These are phyloP conservation scores for Zarea fungicola DNA, from an alignment of 2,329 filamentous ascomycete genomes.

Conservation along the genomic window DNA sequence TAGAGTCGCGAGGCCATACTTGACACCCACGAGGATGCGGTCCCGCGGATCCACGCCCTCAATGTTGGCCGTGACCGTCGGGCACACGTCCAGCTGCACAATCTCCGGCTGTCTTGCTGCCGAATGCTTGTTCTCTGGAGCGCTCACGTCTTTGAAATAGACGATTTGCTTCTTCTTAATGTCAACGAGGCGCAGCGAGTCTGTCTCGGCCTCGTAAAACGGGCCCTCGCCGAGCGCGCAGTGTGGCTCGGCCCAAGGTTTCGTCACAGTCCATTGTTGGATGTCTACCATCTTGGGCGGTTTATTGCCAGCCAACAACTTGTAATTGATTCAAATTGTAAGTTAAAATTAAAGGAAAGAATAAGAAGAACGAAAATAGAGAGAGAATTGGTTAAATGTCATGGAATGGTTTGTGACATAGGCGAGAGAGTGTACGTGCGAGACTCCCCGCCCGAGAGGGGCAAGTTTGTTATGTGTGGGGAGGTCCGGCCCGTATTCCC, in stretches of 20 bases:
- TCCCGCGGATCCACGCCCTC: conserved; percentile 55
- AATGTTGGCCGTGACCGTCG: conserved; percentile 74
- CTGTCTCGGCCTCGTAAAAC: conserved; percentile 61
- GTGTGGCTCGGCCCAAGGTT: conserved; percentile 54
- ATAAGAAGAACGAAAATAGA: neutral
- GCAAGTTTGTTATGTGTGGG: neutral
- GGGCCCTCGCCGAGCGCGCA: conserved; percentile 70
- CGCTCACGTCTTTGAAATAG: neutral
- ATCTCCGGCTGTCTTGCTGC: neutral
- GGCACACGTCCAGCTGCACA: conserved; percentile 47
- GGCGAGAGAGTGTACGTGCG: neutral
- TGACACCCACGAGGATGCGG: conserved; percentile 71
- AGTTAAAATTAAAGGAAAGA: neutral
- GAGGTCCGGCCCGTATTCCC: neutral
- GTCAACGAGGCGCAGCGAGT: conserved; percentile 73
- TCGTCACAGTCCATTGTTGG: conserved; percentile 45
- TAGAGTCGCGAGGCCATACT: conserved; percentile 75
- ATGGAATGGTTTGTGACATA: neutral
- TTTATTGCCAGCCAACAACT: too few relatives aligned
- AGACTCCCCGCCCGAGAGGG: neutral
- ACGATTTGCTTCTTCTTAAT: conserved; percentile 67
- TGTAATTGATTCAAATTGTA: too few relatives aligned
- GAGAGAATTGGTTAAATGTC: too few relatives aligned
- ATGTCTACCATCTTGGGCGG: conserved; percentile 29
- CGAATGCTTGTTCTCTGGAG: neutral